phyloP scores from a whole-genome alignment of 2,329 filamentous ascomycete genomes.

The Xylariaceae sp. region DNA sequence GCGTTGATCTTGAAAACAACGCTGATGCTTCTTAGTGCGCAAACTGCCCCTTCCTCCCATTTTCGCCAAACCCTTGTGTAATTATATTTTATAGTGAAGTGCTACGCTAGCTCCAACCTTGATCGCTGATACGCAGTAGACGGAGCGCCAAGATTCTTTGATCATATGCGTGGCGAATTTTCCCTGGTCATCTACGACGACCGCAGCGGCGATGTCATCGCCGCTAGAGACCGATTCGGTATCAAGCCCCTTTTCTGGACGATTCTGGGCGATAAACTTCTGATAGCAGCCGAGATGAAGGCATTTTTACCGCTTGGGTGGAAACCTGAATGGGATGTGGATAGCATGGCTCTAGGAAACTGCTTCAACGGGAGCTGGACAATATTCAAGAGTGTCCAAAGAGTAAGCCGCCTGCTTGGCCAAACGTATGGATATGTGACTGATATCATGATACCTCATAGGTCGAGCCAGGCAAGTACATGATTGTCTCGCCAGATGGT shows the following conservation, averaged over 20 bases:
- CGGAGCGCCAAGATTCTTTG: conserved; percentile 45
- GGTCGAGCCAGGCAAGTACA: conserved; percentile 43
- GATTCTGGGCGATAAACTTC: conserved; percentile 44
- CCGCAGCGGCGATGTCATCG: conserved; percentile 49
- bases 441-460: conserved; percentile 44
- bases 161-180: conserved; percentile 60
- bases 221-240: conserved; percentile 59
- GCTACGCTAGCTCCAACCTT: neutral
- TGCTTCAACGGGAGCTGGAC: conserved; percentile 45
- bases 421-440: conserved; percentile 26
- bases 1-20: too few species aligned
- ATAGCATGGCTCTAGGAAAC: conserved; percentile 50
- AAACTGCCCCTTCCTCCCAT: too few species aligned
- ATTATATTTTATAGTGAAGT: neutral
- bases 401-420: conserved; percentile 2
- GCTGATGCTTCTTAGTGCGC: too few species aligned
- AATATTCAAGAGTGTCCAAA: conserved; percentile 54
- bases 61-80: too few species aligned
- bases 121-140: conserved; percentile 35
- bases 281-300: conserved; percentile 61
- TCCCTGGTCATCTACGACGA: conserved; percentile 58
- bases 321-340: conserved; percentile 59
- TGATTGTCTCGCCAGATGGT: conserved; percentile 48
- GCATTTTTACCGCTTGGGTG: conserved; percentile 57
- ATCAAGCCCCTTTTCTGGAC: conserved; percentile 64